phyloP scores from a whole-genome alignment of 176 grass and related monocot species.

The Pontederia crassipes region DNA sequence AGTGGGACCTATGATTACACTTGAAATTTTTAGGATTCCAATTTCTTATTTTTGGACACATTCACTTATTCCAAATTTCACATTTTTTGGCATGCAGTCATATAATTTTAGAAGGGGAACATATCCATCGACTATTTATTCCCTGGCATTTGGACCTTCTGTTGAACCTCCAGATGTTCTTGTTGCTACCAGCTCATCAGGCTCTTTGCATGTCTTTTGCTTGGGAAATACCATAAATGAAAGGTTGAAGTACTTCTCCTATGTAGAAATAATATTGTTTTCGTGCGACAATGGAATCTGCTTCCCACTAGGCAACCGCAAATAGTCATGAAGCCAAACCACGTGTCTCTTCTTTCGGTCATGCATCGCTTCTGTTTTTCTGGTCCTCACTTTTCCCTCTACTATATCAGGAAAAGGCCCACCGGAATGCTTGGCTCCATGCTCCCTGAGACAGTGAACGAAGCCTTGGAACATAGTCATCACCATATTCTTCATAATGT shows the following conservation, averaged over 20 bases:
- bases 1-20: neutral
- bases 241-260: slow-evolving; percentile 34
- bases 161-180: slow-evolving; percentile 59
- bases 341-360: neutral
- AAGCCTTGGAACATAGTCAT: slow-evolving; percentile 78
- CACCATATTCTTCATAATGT: slow-evolving; percentile 89
- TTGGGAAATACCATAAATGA: slow-evolving; percentile 56
- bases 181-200: slow-evolving; percentile 86
- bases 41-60: neutral
- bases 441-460: slow-evolving; percentile 66
- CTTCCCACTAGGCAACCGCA: too few species aligned
- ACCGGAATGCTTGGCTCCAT: slow-evolving; percentile 62
- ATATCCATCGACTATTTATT: slow-evolving; percentile 86
- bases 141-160: slow-evolving; percentile 67
- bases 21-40: slow-evolving; percentile 8
- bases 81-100: slow-evolving; percentile 34
- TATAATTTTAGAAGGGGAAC: slow-evolving; percentile 89
- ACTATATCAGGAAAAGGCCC: slow-evolving; percentile 45
- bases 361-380: slow-evolving; percentile 1
- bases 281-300: too few species aligned
- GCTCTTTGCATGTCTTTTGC: slow-evolving; percentile 91
- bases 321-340: neutral
- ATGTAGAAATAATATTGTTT: neutral
- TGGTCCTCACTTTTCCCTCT: slow-evolving; percentile 7
- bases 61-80: neutral